A percentile compares a stretch with the other conserved stretches of the same genome.
Conservation (phyloP, 352 stramenopile species). For the Pythium periplocum region DNA sequence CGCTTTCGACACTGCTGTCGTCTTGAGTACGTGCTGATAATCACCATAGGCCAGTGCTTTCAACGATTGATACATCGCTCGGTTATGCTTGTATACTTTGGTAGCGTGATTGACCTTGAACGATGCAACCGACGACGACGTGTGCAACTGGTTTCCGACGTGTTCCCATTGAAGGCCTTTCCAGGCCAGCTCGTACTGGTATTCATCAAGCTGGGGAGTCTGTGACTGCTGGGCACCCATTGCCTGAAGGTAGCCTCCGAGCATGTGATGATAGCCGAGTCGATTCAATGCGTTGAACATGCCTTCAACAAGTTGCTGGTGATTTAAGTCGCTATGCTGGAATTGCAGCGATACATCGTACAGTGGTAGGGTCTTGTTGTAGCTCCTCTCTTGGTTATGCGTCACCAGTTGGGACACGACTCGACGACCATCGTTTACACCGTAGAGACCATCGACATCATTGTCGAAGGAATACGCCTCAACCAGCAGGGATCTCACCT, state of each 20-base stretch:
- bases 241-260: constrained; percentile 50
- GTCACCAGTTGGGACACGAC: constrained; percentile 66
- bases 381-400: constrained; percentile 63
- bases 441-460: constrained; percentile 70
- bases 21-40: too few species aligned
- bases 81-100: constrained; percentile 40
- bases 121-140: constrained; percentile 2
- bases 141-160: constrained; percentile 17
- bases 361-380: constrained; percentile 54
- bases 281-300: constrained; percentile 43
- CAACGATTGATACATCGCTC: constrained; percentile 44
- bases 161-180: constrained; percentile 72
- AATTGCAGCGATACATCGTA: constrained; percentile 73
- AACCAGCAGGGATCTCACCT: constrained; percentile 49
- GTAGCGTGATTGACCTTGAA: not conserved
- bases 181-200: constrained; percentile 79
- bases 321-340: too few species aligned
- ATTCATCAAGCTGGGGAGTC: constrained; percentile 28
- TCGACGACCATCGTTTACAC: constrained; percentile 69
- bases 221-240: constrained; percentile 4
- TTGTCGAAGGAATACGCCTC: constrained; percentile 58
- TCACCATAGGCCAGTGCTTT: constrained; percentile 31
- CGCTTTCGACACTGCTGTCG: constrained; percentile 31
- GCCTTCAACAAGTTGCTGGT: too few species aligned
- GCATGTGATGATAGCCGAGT: constrained; percentile 71